Base-by-base conservation (phyloP, 2,329 filamentous ascomycete genomes). In the Fusarium abutilonis region DNA sequence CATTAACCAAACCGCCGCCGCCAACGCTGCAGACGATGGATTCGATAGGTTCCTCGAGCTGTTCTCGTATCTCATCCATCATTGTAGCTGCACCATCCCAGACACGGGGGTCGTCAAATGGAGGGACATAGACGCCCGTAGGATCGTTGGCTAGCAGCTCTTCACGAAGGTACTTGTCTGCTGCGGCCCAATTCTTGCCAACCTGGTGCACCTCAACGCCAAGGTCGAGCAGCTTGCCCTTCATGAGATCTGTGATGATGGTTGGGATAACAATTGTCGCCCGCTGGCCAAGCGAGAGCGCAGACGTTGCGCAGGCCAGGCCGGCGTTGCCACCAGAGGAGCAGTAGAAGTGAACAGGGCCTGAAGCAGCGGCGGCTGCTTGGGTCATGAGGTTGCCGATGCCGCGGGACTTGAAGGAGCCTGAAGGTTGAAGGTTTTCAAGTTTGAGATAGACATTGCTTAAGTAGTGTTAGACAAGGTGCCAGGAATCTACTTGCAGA, bases 271-370 rank as follows among this genome's bases (percentile, higher is more conserved):
- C 89, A 59, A 96, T 89, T 6, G 91, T 94, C 73, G 86, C 88
- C 2, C 86, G 87, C 34, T 85, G 82, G 6, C 81, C 77, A 7
- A 95, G 82, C 3, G 84, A 80, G 21, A 80, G 79, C 11, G 91
- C 89, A 1, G 92, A 89, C 43, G 86, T 88, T 14, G 91, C 90
- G 69, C 90, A 92, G 1, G 92, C 92, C 4, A 96, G 85, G 2
- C 92, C 92, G 3, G 92, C 92, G 72, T 96, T 96, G 54, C 92
- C 92, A 56, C 91, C 92, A 3, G 87, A 91, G 11, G 89, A 90
- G 71, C 85, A 89, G 79, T 91, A 95, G 82, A 95, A 94, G 78
- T 91, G 90, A 3, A 82, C 77, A 6, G 73, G 64, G 19, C 72
- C 68, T 2, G 69, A 69, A 52, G 69, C 60, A 5, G 64, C 56